Conservation (phyloP, 2,329 filamentous ascomycete genomes). For the Colletotrichum somersetense region DNA sequence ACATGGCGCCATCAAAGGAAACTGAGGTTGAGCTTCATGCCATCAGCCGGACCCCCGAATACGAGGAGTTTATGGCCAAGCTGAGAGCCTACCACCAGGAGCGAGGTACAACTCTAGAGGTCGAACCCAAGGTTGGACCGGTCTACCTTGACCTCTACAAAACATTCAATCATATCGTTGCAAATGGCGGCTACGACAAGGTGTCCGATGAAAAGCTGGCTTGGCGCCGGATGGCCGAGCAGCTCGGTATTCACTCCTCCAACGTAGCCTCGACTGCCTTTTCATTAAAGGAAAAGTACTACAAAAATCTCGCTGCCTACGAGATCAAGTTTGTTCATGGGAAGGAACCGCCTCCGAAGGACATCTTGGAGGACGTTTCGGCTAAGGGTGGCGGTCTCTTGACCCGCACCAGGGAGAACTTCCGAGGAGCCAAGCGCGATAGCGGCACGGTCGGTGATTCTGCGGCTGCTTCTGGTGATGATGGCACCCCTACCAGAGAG, state of each 20-base stretch:
- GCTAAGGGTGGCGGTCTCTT: slow-evolving; percentile 87
- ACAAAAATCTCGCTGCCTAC: slow-evolving; percentile 89
- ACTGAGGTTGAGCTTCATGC: slow-evolving; percentile 54
- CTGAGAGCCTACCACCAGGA: slow-evolving; percentile 81
- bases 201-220: slow-evolving; percentile 86
- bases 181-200: slow-evolving; percentile 87
- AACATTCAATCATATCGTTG: slow-evolving; percentile 82
- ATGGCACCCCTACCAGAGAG: slow-evolving; percentile 67
- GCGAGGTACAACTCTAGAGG: slow-evolving; percentile 82
- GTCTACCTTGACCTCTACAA: slow-evolving; percentile 82
- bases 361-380: slow-evolving; percentile 88
- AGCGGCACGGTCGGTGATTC: slow-evolving; percentile 37
- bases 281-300: slow-evolving; percentile 87
- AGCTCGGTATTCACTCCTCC: slow-evolving; percentile 79
- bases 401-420: slow-evolving; percentile 84
- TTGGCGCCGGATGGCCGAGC: slow-evolving; percentile 83
- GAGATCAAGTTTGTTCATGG: slow-evolving; percentile 84
- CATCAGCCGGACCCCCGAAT: slow-evolving; percentile 76
- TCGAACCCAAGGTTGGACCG: slow-evolving; percentile 83
- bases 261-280: slow-evolving; percentile 89
- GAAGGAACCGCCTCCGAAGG: slow-evolving; percentile 86
- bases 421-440: slow-evolving; percentile 63
- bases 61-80: slow-evolving; percentile 82
- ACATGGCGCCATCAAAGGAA: slow-evolving; percentile 38
- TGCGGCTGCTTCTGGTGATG: slow-evolving; percentile 39